Conservation (phyloP, 2,329 filamentous ascomycete genomes). For the Plenodomus tracheiphilus region DNA sequence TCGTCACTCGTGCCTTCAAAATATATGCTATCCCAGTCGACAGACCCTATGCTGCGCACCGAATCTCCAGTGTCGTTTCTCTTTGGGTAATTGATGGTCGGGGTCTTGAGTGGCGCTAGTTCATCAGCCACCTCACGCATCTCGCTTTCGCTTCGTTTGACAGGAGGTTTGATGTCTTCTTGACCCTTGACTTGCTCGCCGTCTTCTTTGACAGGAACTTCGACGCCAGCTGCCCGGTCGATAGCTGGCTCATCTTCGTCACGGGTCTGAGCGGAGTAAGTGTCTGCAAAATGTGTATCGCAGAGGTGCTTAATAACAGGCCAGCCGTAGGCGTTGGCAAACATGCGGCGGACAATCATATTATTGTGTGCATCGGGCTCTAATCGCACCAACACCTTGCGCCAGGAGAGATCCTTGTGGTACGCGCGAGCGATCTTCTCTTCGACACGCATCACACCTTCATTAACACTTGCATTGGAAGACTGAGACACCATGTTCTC, state of each 20-base stretch:
- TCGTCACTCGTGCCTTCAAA: constrained; percentile 54
- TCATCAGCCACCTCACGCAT: constrained; percentile 51
- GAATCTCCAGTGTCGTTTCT: constrained; percentile 32
- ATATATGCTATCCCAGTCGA: constrained; percentile 53
- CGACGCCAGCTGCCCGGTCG: constrained; percentile 69
- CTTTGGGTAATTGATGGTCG: constrained; percentile 23
- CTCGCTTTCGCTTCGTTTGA: constrained; percentile 52
- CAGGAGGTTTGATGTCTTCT: constrained; percentile 40
- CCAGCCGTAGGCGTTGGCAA: constrained; percentile 97
- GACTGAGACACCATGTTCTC: constrained; percentile 35
- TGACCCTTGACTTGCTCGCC: constrained; percentile 66
- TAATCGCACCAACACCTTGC: constrained; percentile 92
- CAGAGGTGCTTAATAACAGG: constrained; percentile 94
- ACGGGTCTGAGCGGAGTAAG: constrained; percentile 64
- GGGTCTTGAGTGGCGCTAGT: constrained; percentile 38
- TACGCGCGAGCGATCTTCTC: constrained; percentile 98
- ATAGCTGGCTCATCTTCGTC: constrained; percentile 68
- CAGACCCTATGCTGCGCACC: constrained; percentile 45
- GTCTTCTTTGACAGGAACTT: constrained; percentile 61
- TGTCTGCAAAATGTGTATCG: constrained; percentile 89
- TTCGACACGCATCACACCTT: constrained; percentile 82
- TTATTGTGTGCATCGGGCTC: constrained; percentile 99
- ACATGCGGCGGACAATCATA: constrained; percentile 94
- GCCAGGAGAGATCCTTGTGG: constrained; percentile 88
- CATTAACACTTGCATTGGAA: constrained; percentile 39